These are phyloP conservation scores for Geotrichum bryndzae DNA, from an alignment of 1,139 yeast genomes.

Conservation along the genomic window DNA sequence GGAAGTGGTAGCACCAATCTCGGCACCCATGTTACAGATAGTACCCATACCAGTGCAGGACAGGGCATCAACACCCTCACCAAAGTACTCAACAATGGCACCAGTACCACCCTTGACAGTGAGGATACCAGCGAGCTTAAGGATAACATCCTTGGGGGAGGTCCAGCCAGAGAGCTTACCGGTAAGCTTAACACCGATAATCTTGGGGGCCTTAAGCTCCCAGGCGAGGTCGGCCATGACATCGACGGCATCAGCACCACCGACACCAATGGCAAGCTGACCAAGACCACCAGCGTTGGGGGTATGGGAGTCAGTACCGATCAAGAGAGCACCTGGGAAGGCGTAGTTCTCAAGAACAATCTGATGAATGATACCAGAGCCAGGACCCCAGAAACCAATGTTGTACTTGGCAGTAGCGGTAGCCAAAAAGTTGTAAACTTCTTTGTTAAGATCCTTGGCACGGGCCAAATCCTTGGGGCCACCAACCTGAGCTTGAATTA, in stretches of 20 bases:
- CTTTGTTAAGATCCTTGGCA: slow-evolving; percentile 79
- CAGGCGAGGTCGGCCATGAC: slow-evolving; percentile 97
- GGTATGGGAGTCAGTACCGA: slow-evolving; percentile 95
- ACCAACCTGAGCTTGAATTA: slow-evolving; percentile 92
- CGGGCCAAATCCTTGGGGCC: slow-evolving; percentile 68
- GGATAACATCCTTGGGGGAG: slow-evolving; percentile 92
- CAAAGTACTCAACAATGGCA: slow-evolving; percentile 88
- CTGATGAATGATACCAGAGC: slow-evolving; percentile 97
- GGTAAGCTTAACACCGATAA: slow-evolving; percentile 84
- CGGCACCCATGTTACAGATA: slow-evolving; percentile 99
- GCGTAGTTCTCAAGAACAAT: slow-evolving; percentile 92
- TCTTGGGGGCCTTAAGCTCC: slow-evolving; percentile 96
- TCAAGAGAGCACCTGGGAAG: slow-evolving; percentile 91
- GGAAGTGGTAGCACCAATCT: slow-evolving; percentile 96
- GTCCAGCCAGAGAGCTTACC: slow-evolving; percentile 89
- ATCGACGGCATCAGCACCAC: slow-evolving; percentile 98
- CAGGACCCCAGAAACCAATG: slow-evolving; percentile 98
- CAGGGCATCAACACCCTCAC: slow-evolving; percentile 79
- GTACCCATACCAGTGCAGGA: slow-evolving; percentile 99
- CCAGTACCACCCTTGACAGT: slow-evolving; percentile 99
- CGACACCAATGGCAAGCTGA: slow-evolving; percentile 95
- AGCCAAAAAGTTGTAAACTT: slow-evolving; percentile 87
- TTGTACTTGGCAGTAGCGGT: slow-evolving; percentile 90
- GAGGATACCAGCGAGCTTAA: slow-evolving; percentile 78
- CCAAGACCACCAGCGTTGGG: slow-evolving; percentile 98